Base-by-base conservation (phyloP, 306 rosid species). In the Inga leiocalycina region DNA sequence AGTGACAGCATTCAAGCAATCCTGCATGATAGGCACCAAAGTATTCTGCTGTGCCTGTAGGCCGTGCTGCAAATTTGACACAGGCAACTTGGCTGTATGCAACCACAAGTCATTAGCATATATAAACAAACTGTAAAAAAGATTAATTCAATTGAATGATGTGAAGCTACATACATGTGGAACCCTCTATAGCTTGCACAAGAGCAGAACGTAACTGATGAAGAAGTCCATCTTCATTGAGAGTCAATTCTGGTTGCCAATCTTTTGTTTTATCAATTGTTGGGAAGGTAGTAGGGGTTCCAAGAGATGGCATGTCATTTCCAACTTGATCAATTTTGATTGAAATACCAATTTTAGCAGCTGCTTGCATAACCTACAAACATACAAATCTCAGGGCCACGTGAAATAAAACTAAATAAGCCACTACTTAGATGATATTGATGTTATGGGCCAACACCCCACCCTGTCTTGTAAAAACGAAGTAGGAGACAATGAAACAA, bases 201-300 rank as follows among this genome's bases (percentile, higher is more conserved):
- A 96, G 93, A 46, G 88, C 81, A 59, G 94, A 92, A 75, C 93
- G 94, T 84, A 93, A 83, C 85, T 93, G 99, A 89, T 92, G 97
- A 85, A 92, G 97, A 85, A 91, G 88, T 59, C 93, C 98, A 86
- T 96, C 98, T 89, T 96, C 99, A 65, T 90, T 93, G 48, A 92
- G 90, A 84, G 93, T 79, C 65, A 89, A 70, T 62, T 97, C 64
- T 8, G 94, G 96, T 83, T 91, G 97, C 98, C 99, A 96, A 49
- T 93, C 97, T 83, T 85, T 92, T 82, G 84, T 87, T 87, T 92
- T 84, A 76, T 92, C 97, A 52, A 78, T 82, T 61, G 93, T 82
- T 77, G 96, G 90, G 77, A 84, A 74, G 14, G 90, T 69, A 56
- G 94, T 80, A 37, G 87, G 79, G 89, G 86, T 80, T 86, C 91